Conservation (phyloP, 768 basidiomycete species). For the Pleurotus tuoliensis region DNA sequence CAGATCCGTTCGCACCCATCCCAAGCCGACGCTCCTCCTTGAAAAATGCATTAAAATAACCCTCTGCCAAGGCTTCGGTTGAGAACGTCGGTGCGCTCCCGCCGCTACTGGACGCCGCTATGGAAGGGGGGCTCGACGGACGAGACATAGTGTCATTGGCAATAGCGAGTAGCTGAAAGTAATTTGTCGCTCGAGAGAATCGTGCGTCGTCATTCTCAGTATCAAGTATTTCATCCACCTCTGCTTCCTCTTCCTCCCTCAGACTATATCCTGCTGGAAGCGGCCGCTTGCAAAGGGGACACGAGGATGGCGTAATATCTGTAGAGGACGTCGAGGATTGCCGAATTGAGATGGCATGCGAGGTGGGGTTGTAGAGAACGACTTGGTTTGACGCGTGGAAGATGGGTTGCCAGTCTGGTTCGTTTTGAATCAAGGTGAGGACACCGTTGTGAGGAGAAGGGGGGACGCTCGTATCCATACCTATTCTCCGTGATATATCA, state of each 20-base stretch:
- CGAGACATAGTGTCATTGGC: slow-evolving; percentile 62
- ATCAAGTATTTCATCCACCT: slow-evolving; percentile 26
- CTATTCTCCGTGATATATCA: background rate
- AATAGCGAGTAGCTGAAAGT: slow-evolving; percentile 74
- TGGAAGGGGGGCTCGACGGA: slow-evolving; percentile 46
- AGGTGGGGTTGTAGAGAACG: slow-evolving; percentile 82
- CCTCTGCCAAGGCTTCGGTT: slow-evolving; percentile 78
- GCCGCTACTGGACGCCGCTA: slow-evolving; percentile 6
- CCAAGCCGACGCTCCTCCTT: slow-evolving; percentile 85
- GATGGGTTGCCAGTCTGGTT: slow-evolving; percentile 68
- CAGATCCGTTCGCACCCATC: slow-evolving; percentile 93
- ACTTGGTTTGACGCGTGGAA: slow-evolving; percentile 82
- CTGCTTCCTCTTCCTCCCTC: slow-evolving; percentile 15
- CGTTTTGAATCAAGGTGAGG: slow-evolving; percentile 14
- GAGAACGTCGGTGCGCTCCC: slow-evolving; percentile 42
- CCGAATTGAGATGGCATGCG: slow-evolving; percentile 74
- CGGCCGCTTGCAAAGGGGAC: slow-evolving; percentile 73
- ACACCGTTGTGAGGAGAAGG: slow-evolving; percentile 2
- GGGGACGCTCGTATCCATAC: background rate
- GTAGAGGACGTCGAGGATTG: slow-evolving; percentile 25
- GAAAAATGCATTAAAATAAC: slow-evolving; percentile 93
- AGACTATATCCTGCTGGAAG: slow-evolving; percentile 39
- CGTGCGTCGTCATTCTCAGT: slow-evolving; percentile 36
- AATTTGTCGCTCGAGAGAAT: slow-evolving; percentile 63
- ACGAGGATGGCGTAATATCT: slow-evolving; percentile 26